Evolutionary conservation across 78 protist genomes (phyloP), one percentile per base, ranked within the genome.

Genomic region (Protostelium mycophagum): DNA sequence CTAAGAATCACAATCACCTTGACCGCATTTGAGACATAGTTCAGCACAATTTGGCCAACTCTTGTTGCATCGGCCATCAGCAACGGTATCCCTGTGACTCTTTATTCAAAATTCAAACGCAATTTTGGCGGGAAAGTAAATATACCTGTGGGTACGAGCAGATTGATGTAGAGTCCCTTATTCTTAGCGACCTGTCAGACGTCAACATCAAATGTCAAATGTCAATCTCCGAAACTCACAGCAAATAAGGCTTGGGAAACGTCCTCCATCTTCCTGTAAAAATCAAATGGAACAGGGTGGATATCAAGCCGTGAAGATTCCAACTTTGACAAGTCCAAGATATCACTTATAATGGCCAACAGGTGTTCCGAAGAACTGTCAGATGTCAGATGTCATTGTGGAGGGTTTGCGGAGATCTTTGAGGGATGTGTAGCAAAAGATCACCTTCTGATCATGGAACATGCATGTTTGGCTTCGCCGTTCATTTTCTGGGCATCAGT

Each of bases 291-390:
- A 29, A 90, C 35, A 29, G 85, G 38, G 31, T 87, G 88, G 35
- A 91, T 34, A 1, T 39, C 85, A 0, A 90, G 85, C 35, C 88
- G 88, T 5, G 90, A 88, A 36, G 88, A 90, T 34, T 91, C 93
- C 28, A 91, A 88, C 37, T 91, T 91, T 36, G 93, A 91, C 37
- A 91, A 38, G 38, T 91, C 93, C 5, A 91, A 37, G 0, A 91
- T 91, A 34, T 91, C 88, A 38, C 88, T 91, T 0, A 91, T 90
- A 89, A 91, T 91, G 37, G 85, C 88, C 31, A 91, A 34, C 1
- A 91, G 35, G 51, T 88, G 85, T 34, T 91, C 93, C 0, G 90
- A 86, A 0, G 90, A 87, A 51, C 73, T 51, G 73, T 5, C 5
- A 25, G 31, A 16, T 5, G 73, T 51, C 31, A 51, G 73, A 25